These are phyloP conservation scores for Inga oerstediana DNA, from an alignment of 306 rosid genomes.

Conservation along the genomic window DNA sequence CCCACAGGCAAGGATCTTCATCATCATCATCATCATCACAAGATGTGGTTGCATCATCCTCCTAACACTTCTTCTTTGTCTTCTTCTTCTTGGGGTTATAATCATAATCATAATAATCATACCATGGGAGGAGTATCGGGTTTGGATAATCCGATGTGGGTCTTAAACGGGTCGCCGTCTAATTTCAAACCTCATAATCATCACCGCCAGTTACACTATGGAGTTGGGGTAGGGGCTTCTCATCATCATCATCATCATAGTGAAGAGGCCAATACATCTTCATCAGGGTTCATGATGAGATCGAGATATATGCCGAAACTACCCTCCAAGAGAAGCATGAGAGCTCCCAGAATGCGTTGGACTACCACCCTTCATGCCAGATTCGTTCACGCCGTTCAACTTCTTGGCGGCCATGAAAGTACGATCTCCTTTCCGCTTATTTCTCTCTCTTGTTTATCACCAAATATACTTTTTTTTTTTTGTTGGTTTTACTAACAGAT, in stretches of 20 bases:
- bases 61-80: constrained; percentile 17
- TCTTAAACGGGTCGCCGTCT: constrained; percentile 24
- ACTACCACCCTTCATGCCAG: constrained; percentile 86
- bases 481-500: not conserved
- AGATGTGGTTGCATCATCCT: constrained; percentile 55
- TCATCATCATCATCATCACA: constrained; percentile 22
- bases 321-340: constrained; percentile 80
- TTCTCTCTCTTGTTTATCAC: not conserved
- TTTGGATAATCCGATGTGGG: constrained; percentile 51
- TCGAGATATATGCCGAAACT: constrained; percentile 77
- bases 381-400: constrained; percentile 94
- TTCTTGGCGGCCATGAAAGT: constrained; percentile 98
- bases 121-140: not conserved
- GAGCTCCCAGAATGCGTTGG: constrained; percentile 97
- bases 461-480: not conserved
- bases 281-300: constrained; percentile 70
- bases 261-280: constrained; percentile 37
- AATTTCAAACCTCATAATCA: constrained; percentile 27
- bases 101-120: not conserved
- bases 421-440: constrained; percentile 3
- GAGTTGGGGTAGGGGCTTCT: constrained; percentile 40
- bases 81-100: constrained; percentile 27
- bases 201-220: constrained; percentile 56
- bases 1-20: constrained; percentile 24
- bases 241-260: not conserved